Evolutionary conservation across 106 monocot species (phyloP).

Genomic region (Amphibolis antarctica): DNA sequence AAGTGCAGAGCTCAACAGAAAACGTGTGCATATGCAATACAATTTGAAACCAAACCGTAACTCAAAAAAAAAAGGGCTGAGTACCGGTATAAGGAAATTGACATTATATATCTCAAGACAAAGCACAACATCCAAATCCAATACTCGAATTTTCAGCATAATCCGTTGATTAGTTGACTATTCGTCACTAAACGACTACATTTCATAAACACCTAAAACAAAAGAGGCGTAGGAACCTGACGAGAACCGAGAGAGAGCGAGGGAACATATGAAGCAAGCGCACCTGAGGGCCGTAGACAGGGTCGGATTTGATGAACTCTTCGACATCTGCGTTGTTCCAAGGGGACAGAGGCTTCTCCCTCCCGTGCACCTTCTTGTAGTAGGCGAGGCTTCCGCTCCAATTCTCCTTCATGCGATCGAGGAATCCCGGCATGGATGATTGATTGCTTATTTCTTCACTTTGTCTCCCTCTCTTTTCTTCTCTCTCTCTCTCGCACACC

Average conservation of each 20-base stretch:
- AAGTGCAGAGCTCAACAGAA: too few relatives aligned
- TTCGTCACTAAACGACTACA: too few relatives aligned
- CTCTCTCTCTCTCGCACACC: neutral
- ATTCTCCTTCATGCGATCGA: slow-evolving; percentile 70
- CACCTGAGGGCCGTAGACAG: slow-evolving; percentile 95
- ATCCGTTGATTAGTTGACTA: too few relatives aligned
- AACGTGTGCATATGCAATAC: too few relatives aligned
- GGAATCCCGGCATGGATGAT: slow-evolving; percentile 10
- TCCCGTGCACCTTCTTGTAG: slow-evolving; percentile 87
- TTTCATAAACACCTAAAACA: too few relatives aligned
- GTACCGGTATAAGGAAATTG: too few relatives aligned
- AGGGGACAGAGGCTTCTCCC: slow-evolving; percentile 60
- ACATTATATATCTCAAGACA: too few relatives aligned
- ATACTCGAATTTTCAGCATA: too few relatives aligned
- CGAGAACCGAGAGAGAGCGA: neutral
- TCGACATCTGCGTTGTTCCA: slow-evolving; percentile 92
- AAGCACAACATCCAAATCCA: too few relatives aligned
- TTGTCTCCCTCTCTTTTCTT: neutral
- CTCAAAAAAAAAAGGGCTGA: too few relatives aligned
- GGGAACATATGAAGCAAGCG: neutral
- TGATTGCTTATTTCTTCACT: neutral
- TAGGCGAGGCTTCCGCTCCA: slow-evolving; percentile 81
- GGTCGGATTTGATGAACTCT: slow-evolving; percentile 92
- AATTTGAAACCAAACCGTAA: too few relatives aligned
- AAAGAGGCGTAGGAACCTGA: neutral